phyloP scores from a whole-genome alignment of 495 filamentous ascomycete species.

The Penicillium waksmanii region DNA sequence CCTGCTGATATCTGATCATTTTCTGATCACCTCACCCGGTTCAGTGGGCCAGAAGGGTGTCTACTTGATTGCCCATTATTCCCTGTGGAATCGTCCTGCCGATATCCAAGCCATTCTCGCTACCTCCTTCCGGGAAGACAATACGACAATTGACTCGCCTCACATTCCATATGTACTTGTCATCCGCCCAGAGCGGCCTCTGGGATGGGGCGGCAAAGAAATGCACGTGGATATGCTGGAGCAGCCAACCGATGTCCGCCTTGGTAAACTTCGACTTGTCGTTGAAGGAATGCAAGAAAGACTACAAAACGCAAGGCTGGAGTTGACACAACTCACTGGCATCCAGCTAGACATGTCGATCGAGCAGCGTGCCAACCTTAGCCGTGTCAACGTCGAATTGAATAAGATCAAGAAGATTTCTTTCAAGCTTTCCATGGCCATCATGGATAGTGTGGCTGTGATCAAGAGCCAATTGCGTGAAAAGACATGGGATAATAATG shows the following conservation, averaged over 20 bases:
- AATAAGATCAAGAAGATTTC: constrained; percentile 95
- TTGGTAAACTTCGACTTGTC: constrained; percentile 84
- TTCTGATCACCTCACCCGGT: constrained; percentile 65
- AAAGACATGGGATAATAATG: constrained; percentile 82
- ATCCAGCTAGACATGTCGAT: constrained; percentile 84
- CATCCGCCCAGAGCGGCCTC: constrained; percentile 75
- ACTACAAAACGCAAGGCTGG: constrained; percentile 72
- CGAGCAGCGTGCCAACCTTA: constrained; percentile 90
- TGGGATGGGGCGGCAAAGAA: constrained; percentile 82
- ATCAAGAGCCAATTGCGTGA: constrained; percentile 77
- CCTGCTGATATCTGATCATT: constrained; percentile 83
- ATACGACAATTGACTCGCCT: constrained; percentile 67
- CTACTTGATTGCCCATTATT: constrained; percentile 82
- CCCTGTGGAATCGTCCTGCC: constrained; percentile 69
- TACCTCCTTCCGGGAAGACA: constrained; percentile 83
- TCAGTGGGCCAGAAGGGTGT: constrained; percentile 70
- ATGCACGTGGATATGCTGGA: constrained; percentile 71
- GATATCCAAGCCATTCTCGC: constrained; percentile 85
- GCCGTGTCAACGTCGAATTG: constrained; percentile 86
- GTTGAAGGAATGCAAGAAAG: constrained; percentile 84
- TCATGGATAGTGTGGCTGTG: constrained; percentile 97
- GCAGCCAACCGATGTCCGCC: constrained; percentile 81
- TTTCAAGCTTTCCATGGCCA: constrained; percentile 96
- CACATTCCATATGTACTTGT: constrained; percentile 80
- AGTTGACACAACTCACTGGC: constrained; percentile 75